Evolutionary conservation across 2,329 filamentous ascomycete species (phyloP), one percentile per base, ranked within the genome.

Genomic region (Fusarium annulatum): DNA sequence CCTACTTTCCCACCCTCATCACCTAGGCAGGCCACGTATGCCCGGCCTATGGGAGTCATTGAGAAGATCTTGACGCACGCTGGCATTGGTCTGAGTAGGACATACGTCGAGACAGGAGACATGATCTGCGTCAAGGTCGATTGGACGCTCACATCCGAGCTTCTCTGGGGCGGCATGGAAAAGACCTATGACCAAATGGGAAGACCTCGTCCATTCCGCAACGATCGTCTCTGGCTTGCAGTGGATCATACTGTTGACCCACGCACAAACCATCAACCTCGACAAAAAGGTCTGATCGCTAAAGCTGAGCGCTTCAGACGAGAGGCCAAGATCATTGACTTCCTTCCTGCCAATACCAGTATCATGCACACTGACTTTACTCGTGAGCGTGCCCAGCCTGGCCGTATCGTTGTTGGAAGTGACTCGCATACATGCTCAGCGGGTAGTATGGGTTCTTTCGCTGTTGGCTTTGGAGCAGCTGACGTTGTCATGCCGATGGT

Each of bases 41-140:
- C 8, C 23, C 74, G 45, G 21, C 45, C 19, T 2, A 48, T 48
- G 26, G 45, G 45, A 48, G 45, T 48, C 9, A 48, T 48, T 8
- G 26, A 48, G 12, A 48, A 48, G 26, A 48, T 28, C 26, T 48
- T 48, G 26, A 48, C 26, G 14, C 26, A 48, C 9, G 45, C 45
- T 7, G 45, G 45, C 12, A 48, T 48, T 2, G 45, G 45, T 3
- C 45, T 28, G 3, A 48, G 12, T 12, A 48, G 28, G 12, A 12
- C 45, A 10, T 48, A 28, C 6, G 26, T 48, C 4, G 19, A 48
- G 45, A 21, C 26, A 0, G 26, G 45, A 28, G 45, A 30, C 3
- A 48, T 48, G 45, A 48, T 30, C 19, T 48, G 45, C 8, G 45
- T 48, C 6, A 30, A 48, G 7, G 45, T 48, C 19, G 45, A 48